Percentiles rank a stretch among this genome's conserved stretches.
Conservation (phyloP, 2,329 filamentous ascomycete species). For the Beauveria australis region DNA sequence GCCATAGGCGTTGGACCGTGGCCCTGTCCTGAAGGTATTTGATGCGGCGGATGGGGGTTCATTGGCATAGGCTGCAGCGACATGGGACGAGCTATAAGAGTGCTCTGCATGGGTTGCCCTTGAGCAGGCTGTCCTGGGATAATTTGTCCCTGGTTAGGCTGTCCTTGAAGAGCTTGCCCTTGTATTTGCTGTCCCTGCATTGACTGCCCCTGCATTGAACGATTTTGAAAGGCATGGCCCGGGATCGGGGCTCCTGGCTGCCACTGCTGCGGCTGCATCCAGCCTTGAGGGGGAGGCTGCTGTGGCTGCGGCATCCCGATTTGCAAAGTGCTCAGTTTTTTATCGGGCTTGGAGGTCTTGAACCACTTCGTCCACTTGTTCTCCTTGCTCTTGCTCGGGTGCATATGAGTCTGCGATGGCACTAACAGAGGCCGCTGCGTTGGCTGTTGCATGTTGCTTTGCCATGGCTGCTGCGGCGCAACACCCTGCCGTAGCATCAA, state of each 20-base stretch:
- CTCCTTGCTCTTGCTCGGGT: constrained; percentile 16
- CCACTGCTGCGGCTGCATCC: constrained; percentile 1
- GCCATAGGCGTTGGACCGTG: background rate
- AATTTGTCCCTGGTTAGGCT: background rate
- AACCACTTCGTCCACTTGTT: constrained; percentile 24
- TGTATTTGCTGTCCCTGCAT: background rate
- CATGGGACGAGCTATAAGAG: background rate
- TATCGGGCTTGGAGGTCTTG: constrained; percentile 17
- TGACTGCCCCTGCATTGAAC: background rate
- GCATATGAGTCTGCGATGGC: constrained; percentile 15
- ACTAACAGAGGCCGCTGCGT: constrained; percentile 11
- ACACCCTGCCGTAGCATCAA: constrained; percentile 1
- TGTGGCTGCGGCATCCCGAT: background rate
- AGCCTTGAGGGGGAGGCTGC: constrained; percentile 2
- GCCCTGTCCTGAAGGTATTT: background rate
- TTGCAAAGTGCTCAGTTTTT: background rate
- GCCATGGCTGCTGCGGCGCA: background rate
- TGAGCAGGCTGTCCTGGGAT: background rate
- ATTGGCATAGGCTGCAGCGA: background rate
- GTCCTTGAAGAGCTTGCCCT: background rate
- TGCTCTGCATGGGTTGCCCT: background rate
- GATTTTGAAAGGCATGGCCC: background rate
- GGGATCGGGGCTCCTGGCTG: background rate
- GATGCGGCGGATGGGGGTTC: background rate
- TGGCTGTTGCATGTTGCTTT: constrained; percentile 11